phyloP scores from a whole-genome alignment of 2,329 filamentous ascomycete species.

The Colletotrichum trifolii region DNA sequence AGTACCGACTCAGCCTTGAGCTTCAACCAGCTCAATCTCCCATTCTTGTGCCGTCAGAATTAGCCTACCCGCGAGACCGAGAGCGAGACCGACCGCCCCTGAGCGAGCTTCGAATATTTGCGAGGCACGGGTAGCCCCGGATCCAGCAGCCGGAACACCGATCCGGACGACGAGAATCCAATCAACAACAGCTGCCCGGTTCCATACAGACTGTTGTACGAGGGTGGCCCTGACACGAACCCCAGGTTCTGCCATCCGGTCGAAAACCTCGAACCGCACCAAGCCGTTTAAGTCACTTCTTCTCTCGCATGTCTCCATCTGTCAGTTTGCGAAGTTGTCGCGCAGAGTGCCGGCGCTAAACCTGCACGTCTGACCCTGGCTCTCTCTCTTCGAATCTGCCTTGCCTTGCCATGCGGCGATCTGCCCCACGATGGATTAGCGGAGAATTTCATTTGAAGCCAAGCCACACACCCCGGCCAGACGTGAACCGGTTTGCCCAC shows the following conservation, averaged over 20 bases:
- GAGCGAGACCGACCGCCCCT: conserved; percentile 24
- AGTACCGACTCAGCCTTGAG: conserved; percentile 16
- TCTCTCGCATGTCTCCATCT: neutral
- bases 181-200: neutral
- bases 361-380: too few relatives aligned
- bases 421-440: conserved; percentile 20
- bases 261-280: conserved; percentile 5
- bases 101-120: neutral
- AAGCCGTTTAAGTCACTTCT: conserved; percentile 7
- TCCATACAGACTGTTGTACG: conserved; percentile 4
- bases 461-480: conserved; percentile 22
- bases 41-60: neutral
- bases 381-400: neutral
- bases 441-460: conserved; percentile 29
- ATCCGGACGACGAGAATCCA: neutral
- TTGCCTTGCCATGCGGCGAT: conserved; percentile 24
- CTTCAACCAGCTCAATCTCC: neutral
- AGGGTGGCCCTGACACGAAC: neutral
- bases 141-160: conserved; percentile 7
- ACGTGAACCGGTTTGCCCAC: conserved; percentile 12
- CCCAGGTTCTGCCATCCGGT: neutral
- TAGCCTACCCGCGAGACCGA: conserved; percentile 19
- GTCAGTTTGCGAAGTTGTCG: neutral
- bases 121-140: conserved; percentile 23
- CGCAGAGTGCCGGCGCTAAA: neutral